Conservation (phyloP, 768 basidiomycete species). For the Pleurotus platypus region DNA sequence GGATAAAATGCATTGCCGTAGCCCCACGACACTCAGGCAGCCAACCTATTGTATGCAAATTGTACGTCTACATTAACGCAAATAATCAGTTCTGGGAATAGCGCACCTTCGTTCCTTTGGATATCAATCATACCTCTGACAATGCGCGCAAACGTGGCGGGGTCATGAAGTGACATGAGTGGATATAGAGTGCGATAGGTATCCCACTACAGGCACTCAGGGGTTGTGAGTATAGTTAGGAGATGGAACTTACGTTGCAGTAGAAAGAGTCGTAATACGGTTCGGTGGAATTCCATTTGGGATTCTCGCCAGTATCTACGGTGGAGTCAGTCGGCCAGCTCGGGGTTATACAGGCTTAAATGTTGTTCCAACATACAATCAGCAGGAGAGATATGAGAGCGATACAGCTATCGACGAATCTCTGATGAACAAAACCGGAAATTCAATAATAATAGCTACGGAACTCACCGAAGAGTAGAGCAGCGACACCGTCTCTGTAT, state of each 20-base stretch:
- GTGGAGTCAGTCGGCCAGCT: no score
- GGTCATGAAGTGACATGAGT: conserved; percentile 62
- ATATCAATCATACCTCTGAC: conserved; percentile 67
- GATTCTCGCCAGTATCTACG: conserved; percentile 61
- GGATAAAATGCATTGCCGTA: conserved; percentile 47
- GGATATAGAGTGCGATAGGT: conserved; percentile 62
- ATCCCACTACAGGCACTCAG: conserved; percentile 45
- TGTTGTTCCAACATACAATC: conserved; percentile 42
- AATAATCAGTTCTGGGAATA: neutral
- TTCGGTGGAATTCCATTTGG: conserved; percentile 58
- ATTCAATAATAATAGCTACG: no score
- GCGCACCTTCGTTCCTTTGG: conserved; percentile 56
- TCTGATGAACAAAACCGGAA: no score
- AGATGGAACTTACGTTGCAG: conserved; percentile 48
- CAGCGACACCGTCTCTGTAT: conserved; percentile 44
- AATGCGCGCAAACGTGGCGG: conserved; percentile 52
- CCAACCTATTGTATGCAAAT: conserved; percentile 41
- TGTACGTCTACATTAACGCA: neutral
- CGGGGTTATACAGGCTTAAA: no score
- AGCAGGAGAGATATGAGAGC: conserved; percentile 61
- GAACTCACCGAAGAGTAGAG: conserved; percentile 56
- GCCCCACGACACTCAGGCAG: conserved; percentile 63
- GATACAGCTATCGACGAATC: conserved; percentile 37
- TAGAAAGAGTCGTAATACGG: conserved; percentile 69
- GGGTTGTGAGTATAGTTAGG: neutral